A percentile compares a stretch with the other conserved stretches of the same genome.
Evolutionary conservation across 768 basidiomycete genomes (phyloP).

Genomic region (Ramaria rubella): DNA sequence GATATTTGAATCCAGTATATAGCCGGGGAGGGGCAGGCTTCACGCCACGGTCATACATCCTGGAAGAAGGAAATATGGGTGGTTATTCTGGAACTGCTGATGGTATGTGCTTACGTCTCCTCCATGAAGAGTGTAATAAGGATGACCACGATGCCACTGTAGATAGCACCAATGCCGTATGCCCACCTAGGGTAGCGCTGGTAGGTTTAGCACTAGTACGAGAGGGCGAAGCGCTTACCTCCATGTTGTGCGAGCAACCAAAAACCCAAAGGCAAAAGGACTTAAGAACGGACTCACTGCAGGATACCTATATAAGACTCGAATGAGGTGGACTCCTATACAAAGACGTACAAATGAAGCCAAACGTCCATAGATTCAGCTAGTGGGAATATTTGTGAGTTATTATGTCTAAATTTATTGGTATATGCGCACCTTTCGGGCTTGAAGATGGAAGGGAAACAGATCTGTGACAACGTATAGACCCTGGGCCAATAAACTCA

Average conservation of each 20-base stretch:
- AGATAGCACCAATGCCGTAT: constrained; percentile 60
- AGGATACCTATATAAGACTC: background rate
- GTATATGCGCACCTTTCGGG: constrained; percentile 43
- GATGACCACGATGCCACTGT: constrained; percentile 45
- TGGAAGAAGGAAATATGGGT: constrained; percentile 17
- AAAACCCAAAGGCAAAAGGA: constrained; percentile 62
- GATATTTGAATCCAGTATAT: constrained; percentile 39
- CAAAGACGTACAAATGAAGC: constrained; percentile 40
- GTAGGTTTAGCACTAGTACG: background rate
- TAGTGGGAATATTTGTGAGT: constrained; percentile 17
- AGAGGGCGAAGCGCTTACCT: constrained; percentile 11
- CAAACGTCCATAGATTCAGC: constrained; percentile 70
- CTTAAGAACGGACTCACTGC: constrained; percentile 53
- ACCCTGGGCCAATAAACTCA: constrained; percentile 30
- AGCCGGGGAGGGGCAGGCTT: constrained; percentile 41
- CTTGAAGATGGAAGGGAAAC: constrained; percentile 65
- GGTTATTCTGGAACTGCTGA: constrained; percentile 1
- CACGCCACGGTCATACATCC: constrained; percentile 56
- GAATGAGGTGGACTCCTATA: background rate
- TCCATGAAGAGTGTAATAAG: constrained; percentile 55
- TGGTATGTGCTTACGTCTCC: constrained; percentile 46
- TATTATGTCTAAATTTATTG: background rate
- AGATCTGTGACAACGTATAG: constrained; percentile 57
- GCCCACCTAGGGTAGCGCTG: constrained; percentile 52
- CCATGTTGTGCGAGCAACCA: constrained; percentile 47